These are phyloP conservation scores for Suillus tomentosus DNA, from an alignment of 768 basidiomycete genomes.

Conservation along the genomic window DNA sequence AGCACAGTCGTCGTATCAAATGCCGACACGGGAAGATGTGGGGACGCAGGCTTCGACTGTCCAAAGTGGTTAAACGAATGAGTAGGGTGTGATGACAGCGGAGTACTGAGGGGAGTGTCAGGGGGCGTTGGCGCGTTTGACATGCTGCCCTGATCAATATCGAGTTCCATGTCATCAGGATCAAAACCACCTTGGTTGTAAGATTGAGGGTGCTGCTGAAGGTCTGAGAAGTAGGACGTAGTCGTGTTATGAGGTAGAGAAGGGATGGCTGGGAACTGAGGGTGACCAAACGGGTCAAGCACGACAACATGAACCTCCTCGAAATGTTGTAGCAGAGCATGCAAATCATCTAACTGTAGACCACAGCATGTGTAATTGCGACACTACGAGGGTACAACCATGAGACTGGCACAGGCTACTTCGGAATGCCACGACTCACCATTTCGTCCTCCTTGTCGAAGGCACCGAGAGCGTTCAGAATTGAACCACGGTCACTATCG, in stretches of 20 bases:
- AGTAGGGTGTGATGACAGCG: slow-evolving; percentile 37
- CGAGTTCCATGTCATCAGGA: slow-evolving; percentile 82
- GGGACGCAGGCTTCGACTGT: slow-evolving; percentile 32
- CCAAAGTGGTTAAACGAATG: slow-evolving; percentile 35
- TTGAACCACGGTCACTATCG: slow-evolving; percentile 58
- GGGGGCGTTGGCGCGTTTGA: slow-evolving; percentile 41
- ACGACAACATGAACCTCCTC: slow-evolving; percentile 89
- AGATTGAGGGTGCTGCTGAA: slow-evolving; percentile 24
- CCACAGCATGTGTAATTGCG: slow-evolving; percentile 93
- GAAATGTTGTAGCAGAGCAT: slow-evolving; percentile 89
- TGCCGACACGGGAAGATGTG: slow-evolving; percentile 42
- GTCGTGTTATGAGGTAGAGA: slow-evolving; percentile 20
- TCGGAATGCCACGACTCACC: slow-evolving; percentile 41
- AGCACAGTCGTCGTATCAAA: slow-evolving; percentile 59
- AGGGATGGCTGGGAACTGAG: slow-evolving; percentile 32
- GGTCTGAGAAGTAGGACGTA: slow-evolving; percentile 29
- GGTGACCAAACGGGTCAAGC: slow-evolving; percentile 46
- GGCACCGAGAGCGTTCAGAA: slow-evolving; percentile 67
- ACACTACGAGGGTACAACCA: slow-evolving; percentile 45
- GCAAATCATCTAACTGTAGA: slow-evolving; percentile 69
- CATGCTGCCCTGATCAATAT: slow-evolving; percentile 58
- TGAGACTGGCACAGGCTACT: not conserved
- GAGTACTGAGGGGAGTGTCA: slow-evolving; percentile 47
- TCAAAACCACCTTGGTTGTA: slow-evolving; percentile 54
- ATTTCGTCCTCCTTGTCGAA: slow-evolving; percentile 75